Conservation (phyloP, 257 asterid species). For the Misopates orontium region DNA sequence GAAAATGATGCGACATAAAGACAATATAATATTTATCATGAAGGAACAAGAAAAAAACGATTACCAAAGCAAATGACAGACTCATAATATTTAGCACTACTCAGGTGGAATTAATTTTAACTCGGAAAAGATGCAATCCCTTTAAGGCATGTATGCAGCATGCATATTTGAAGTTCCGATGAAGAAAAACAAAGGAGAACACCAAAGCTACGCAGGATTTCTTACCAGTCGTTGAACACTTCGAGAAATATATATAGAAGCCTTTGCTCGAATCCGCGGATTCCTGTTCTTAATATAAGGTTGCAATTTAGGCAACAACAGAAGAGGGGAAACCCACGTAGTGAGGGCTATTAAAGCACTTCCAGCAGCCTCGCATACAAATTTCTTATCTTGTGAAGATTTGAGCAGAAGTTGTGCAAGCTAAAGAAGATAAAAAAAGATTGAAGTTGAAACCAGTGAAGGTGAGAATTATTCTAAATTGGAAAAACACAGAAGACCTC, state of each 20-base stretch:
- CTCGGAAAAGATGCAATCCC: background rate
- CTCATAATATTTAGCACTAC: no score
- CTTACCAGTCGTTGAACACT: slow-evolving; percentile 73
- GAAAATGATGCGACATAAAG: slow-evolving; percentile 19
- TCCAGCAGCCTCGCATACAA: slow-evolving; percentile 93
- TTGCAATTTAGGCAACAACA: slow-evolving; percentile 78
- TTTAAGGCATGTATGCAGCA: background rate
- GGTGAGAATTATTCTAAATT: slow-evolving; percentile 1
- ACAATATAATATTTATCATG: background rate
- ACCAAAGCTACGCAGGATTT: slow-evolving; percentile 1
- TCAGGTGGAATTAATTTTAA: no score
- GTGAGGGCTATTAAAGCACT: slow-evolving; percentile 72
- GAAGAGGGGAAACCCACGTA: slow-evolving; percentile 69
- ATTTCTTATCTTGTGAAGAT: slow-evolving; percentile 93
- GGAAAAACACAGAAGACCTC: background rate
- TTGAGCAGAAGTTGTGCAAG: slow-evolving; percentile 87
- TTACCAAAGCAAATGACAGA: no score
- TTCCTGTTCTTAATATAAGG: slow-evolving; percentile 73
- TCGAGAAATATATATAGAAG: slow-evolving; percentile 73
- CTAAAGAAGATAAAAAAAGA: slow-evolving; percentile 39
- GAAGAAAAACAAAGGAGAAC: background rate
- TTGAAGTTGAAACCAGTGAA: slow-evolving; percentile 17
- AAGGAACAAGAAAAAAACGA: no score
- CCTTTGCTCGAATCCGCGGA: slow-evolving; percentile 94
- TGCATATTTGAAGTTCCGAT: no score